Conservation (phyloP, 2,329 filamentous ascomycete species). For the Penicillium concentricum region DNA sequence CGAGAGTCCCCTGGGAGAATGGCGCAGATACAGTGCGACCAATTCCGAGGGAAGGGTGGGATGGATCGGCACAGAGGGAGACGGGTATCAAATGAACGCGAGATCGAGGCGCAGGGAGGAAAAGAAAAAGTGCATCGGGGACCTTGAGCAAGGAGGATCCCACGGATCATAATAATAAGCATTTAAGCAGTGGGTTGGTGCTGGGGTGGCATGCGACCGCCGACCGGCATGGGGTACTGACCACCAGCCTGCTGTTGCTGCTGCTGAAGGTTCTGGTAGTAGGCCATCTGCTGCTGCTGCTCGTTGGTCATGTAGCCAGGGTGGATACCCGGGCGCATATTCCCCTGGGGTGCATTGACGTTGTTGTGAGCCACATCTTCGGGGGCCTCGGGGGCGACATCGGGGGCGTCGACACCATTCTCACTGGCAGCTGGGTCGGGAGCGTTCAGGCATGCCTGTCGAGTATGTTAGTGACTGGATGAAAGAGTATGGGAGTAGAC, state of each 20-base stretch:
- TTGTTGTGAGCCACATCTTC: conserved; percentile 81
- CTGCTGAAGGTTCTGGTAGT: conserved; percentile 78
- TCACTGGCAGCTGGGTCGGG: conserved; percentile 85
- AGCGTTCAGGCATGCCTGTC: conserved; percentile 92
- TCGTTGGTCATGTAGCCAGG: conserved; percentile 67
- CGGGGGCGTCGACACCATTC: conserved; percentile 73
- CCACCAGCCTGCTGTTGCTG: conserved; percentile 65
- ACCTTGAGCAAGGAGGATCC: conserved; percentile 19
- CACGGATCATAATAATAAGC: conserved; percentile 17
- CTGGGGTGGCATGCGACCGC: conserved; percentile 76
- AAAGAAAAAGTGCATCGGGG: conserved; percentile 24
- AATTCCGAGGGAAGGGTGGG: conserved; percentile 11
- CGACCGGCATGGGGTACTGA: conserved; percentile 76
- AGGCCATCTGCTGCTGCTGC: conserved; percentile 74
- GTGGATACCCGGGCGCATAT: conserved; percentile 67
- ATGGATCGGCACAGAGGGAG: conserved; percentile 29
- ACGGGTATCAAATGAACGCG: conserved; percentile 41
- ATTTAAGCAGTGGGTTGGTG: conserved; percentile 72
- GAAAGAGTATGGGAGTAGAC: background rate
- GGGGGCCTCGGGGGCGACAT: conserved; percentile 76
- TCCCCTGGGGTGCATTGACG: conserved; percentile 66
- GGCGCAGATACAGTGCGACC: conserved; percentile 4
- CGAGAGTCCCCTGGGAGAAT: conserved; percentile 9
- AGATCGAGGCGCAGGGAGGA: conserved; percentile 26
- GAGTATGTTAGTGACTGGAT: conserved; percentile 18